Conservation (phyloP, 1,139 yeast genomes). For the Saccharomyces hybrid region DNA sequence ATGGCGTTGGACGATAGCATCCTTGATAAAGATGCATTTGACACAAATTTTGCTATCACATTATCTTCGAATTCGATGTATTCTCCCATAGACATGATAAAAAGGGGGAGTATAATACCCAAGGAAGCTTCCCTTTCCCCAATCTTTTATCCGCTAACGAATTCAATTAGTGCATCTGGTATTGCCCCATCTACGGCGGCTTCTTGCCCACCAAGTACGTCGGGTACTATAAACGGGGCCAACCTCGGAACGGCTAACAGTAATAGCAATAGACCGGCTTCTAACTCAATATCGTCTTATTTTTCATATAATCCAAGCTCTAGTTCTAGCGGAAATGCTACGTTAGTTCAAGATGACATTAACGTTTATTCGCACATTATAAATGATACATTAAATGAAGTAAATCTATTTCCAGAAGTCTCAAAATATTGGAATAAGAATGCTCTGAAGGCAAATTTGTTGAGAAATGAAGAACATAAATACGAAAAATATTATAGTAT, state of each 20-base stretch:
- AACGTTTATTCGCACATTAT: constrained; percentile 25
- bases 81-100: background rate
- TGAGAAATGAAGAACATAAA: constrained; percentile 7
- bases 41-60: constrained; percentile 1
- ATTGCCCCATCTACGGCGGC: background rate
- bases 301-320: constrained; percentile 16
- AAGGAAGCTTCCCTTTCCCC: background rate
- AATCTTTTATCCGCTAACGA: background rate
- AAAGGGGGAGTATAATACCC: background rate
- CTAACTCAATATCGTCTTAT: constrained; percentile 23
- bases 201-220: background rate
- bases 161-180: background rate
- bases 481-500: constrained; percentile 21
- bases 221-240: constrained; percentile 8
- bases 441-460: background rate
- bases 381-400: constrained; percentile 15
- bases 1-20: background rate
- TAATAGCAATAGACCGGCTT: constrained; percentile 11
- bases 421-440: constrained; percentile 14
- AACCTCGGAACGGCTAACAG: constrained; percentile 1
- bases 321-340: constrained; percentile 12
- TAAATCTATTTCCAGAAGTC: constrained; percentile 16
- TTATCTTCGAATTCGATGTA: constrained; percentile 6
- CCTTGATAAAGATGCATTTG: background rate
- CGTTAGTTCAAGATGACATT: constrained; percentile 22